Evolutionary conservation across 495 filamentous ascomycete genomes (phyloP), one percentile per base, ranked within the genome.

Genomic region (Tricharina praecox): DNA sequence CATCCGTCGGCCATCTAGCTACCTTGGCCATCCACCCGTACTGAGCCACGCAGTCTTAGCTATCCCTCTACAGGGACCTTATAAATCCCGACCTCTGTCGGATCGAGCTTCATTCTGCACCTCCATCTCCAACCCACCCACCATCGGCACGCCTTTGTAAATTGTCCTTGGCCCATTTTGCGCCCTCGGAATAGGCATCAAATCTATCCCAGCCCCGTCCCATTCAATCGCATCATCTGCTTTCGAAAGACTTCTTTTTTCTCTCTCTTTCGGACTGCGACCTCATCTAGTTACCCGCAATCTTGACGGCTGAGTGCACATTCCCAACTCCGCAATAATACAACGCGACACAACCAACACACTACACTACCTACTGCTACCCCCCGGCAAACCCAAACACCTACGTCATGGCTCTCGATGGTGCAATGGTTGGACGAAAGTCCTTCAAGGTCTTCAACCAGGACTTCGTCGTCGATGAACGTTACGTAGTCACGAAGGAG

Each of bases 401-500:
- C 34, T 9, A 33, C 43, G 35, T n/a, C 13, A 46, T 46, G 43
- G 43, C 43, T 33, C 35, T 59, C 55, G 56, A 59, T 46, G 46
- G 34, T 28, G 50, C 54, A 63, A 68, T 92, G 43, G 75, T 78
- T 53, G 83, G 83, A 61, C 82, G 87, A 62, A 93, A 92, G 71
- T 74, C 86, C 66, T 97, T 96, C 75, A 96, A 96, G 80, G 90
- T 96, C 61, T 97, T 97, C 70, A 95, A 95, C 74, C 90, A 97
- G 65, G 90, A 97, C 69, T 97, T 97, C 60, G 81, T 95, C 53
- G 90, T 97, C 51, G 92, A 94, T 62, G 87, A 96, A 66, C 76
- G 92, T 43, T 97, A 97, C 69, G 93, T 81, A 61, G 90, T 97
- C 51, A 97, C 87, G 45, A 97, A 97, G 72, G 90, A 97, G 68